Evolutionary conservation across 2,329 filamentous ascomycete species (phyloP).

Genomic region (Colletotrichum magnum): DNA sequence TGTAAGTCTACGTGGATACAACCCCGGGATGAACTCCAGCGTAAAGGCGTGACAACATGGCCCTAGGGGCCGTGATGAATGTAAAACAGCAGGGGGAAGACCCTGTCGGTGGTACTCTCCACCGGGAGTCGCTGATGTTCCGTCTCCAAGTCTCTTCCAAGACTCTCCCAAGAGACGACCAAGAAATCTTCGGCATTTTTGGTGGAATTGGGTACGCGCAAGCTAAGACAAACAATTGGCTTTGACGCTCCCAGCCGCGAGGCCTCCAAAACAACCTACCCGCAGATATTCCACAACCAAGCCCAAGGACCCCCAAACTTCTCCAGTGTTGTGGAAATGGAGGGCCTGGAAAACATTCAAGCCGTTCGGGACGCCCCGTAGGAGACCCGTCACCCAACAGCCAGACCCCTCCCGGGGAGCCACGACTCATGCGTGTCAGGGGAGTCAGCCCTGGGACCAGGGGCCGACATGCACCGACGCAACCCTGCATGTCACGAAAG

Average conservation of each 20-base stretch:
- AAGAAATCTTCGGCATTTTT: constrained; percentile 21
- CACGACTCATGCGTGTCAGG: constrained; percentile 31
- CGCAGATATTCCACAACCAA: background rate
- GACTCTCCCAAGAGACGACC: constrained; percentile 6
- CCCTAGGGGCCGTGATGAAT: constrained; percentile 6
- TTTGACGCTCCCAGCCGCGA: background rate
- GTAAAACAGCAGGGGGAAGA: constrained; percentile 10
- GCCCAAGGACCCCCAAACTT: background rate
- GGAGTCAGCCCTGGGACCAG: background rate
- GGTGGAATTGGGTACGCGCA: constrained; percentile 13
- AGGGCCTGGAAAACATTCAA: constrained; percentile 2
- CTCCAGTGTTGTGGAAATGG: background rate
- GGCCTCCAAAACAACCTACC: constrained; percentile 1
- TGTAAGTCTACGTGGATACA: constrained; percentile 9
- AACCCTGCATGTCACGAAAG: constrained; percentile 11
- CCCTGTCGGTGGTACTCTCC: constrained; percentile 2
- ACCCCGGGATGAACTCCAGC: constrained; percentile 17
- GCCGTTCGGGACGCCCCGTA: constrained; percentile 15
- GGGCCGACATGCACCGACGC: constrained; percentile 4
- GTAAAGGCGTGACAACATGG: background rate
- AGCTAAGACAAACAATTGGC: constrained; percentile 16
- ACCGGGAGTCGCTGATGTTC: background rate
- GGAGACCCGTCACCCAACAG: background rate
- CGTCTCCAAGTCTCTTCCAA: background rate
- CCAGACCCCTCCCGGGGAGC: background rate